Evolutionary conservation across 805 yeast species (phyloP), one percentile per base, ranked within the genome.

Genomic region (Myxozyma mucilagina): DNA sequence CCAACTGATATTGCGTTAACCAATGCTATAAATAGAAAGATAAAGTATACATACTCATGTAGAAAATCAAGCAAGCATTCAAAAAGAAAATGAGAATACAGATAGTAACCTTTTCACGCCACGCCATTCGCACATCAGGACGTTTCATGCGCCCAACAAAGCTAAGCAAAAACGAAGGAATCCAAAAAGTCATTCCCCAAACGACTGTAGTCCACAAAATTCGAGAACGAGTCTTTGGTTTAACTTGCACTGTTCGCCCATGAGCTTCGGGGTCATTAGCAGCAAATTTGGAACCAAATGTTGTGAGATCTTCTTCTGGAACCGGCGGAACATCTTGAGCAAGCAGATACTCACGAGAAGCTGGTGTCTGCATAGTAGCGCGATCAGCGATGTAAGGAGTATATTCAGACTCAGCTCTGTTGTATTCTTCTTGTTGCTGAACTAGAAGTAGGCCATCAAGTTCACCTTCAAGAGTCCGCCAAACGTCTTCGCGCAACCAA

Each of bases 151-250:
- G 67, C 9, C 76, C 76, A 14, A 75, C 38, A 57, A 67, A 72
- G 54, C 63, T 65, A 38, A 77, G 64, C 10, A 72, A 18, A 1
- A 76, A 75, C 31, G 75, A 70, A 0, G 80, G 80, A 42, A 77
- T 75, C 79, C 79, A 77, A 63, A 71, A 77, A 1, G 79, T 76
- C 16, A 73, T 55, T n/a, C 64, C 16, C 79, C 80, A 77, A 29
- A 76, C 79, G 39, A 77, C 63, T 10, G 64, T 55, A 3, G 76
- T 75, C 80, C 80, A 77, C 9, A 66, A 47, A 42, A 71, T 68
- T 9, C 80, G 68, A 42, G 67, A 67, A 0, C 67, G 50, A 0
- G 78, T 66, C 56, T 69, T 72, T 13, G 60, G 56, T 29, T 67
- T 66, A 7, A 75, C 74, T 51, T 74, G 75, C 6, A 74, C 56